These are phyloP conservation scores for Senna tora DNA, from an alignment of 306 rosid genomes.

Conservation along the genomic window DNA sequence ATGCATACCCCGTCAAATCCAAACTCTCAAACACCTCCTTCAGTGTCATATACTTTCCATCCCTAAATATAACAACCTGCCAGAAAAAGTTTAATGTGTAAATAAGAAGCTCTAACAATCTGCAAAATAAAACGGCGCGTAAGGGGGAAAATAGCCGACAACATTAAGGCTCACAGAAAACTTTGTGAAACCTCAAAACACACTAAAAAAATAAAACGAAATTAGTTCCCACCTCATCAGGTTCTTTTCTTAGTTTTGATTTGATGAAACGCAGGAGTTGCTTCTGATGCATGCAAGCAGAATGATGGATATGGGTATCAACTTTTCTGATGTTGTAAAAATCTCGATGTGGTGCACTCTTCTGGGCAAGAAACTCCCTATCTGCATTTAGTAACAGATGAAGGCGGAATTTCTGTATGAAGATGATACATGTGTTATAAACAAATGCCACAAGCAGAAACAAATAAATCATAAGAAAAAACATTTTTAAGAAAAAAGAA, in stretches of 20 bases:
- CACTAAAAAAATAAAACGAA: neutral
- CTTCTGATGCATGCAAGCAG: slow-evolving; percentile 76
- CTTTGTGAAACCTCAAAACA: neutral
- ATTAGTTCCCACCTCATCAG: slow-evolving; percentile 53
- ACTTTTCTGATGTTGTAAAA: slow-evolving; percentile 54
- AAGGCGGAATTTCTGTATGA: slow-evolving; percentile 37
- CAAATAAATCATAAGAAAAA: neutral
- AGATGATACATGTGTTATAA: neutral
- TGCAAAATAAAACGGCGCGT: slow-evolving; percentile 16
- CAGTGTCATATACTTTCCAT: slow-evolving; percentile 65
- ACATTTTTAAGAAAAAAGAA: neutral
- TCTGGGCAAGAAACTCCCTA: slow-evolving; percentile 53
- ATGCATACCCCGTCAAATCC: slow-evolving; percentile 60
- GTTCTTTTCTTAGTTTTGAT: slow-evolving; percentile 63
- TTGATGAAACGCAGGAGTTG: slow-evolving; percentile 64
- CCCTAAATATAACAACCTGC: slow-evolving; percentile 69
- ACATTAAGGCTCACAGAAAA: neutral
- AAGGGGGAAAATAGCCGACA: neutral
- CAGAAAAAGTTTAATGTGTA: neutral
- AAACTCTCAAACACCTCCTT: slow-evolving; percentile 66
- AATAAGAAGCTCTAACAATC: slow-evolving; percentile 23
- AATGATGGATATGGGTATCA: slow-evolving; percentile 70
- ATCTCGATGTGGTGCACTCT: slow-evolving; percentile 64
- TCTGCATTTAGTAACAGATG: slow-evolving; percentile 56
- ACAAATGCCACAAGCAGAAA: neutral